phyloP scores from a whole-genome alignment of 352 stramenopile genomes.

The Pythium biforme region DNA sequence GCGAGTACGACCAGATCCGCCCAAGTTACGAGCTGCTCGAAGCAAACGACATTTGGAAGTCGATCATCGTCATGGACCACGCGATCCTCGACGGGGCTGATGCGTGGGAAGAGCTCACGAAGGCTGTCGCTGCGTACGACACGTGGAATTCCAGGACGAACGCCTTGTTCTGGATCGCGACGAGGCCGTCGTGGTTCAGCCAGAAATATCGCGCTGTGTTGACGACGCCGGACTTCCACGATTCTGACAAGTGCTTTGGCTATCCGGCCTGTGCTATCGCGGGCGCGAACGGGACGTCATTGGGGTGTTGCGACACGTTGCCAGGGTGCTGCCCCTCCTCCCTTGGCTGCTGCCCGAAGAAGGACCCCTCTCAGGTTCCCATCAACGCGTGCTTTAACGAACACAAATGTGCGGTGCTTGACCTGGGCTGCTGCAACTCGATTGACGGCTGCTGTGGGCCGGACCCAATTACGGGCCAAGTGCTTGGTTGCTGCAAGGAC shows the following conservation, averaged over 20 bases:
- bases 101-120: constrained; percentile 65
- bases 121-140: constrained; percentile 52
- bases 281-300: constrained; percentile 54
- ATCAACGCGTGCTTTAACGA: constrained; percentile 66
- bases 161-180: constrained; percentile 73
- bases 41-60: constrained; percentile 68
- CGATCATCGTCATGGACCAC: constrained; percentile 67
- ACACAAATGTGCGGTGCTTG: constrained; percentile 53
- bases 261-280: constrained; percentile 51
- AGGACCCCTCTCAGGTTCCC: constrained; percentile 38
- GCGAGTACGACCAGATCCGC: constrained; percentile 54
- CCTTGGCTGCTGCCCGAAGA: constrained; percentile 60
- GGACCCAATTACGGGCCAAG: constrained; percentile 39
- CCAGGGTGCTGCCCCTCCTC: constrained; percentile 69
- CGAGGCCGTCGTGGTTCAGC: constrained; percentile 63
- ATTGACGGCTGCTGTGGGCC: constrained; percentile 71
- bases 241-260: constrained; percentile 64
- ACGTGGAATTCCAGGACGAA: constrained; percentile 78
- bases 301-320: constrained; percentile 64
- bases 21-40: constrained; percentile 40
- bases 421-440: constrained; percentile 64
- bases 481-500: constrained; percentile 70
- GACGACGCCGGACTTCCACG: constrained; percentile 31
- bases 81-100: constrained; percentile 56
- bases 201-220: constrained; percentile 39